phyloP scores from a whole-genome alignment of 2,329 filamentous ascomycete species.

The Rachicladosporium sp. region DNA sequence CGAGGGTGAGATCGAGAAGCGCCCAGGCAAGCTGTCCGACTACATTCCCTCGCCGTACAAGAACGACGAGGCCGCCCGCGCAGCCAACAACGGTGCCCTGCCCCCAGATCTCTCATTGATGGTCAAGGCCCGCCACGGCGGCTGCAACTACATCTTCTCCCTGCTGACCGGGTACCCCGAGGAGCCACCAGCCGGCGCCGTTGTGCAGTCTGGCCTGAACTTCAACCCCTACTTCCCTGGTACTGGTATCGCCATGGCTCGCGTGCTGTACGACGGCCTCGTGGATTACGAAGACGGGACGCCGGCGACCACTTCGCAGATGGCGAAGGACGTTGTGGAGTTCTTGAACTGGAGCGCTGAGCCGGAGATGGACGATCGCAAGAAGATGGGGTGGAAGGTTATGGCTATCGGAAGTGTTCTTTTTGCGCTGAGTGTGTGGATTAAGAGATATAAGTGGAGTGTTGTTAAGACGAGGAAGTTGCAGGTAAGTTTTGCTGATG shows the following conservation, averaged over 20 bases:
- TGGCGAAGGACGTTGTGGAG: slow-evolving; percentile 98
- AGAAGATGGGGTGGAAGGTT: slow-evolving; percentile 99
- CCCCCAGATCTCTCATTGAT: slow-evolving; percentile 97
- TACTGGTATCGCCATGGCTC: slow-evolving; percentile 96
- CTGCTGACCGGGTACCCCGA: slow-evolving; percentile 96
- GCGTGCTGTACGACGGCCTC: slow-evolving; percentile 92
- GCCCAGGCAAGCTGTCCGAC: slow-evolving; percentile 94
- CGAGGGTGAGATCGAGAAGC: slow-evolving; percentile 95
- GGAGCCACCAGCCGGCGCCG: slow-evolving; percentile 79
- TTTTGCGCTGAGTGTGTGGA: slow-evolving; percentile 83
- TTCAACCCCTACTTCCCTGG: slow-evolving; percentile 99
- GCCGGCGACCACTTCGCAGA: slow-evolving; percentile 88
- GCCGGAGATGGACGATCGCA: slow-evolving; percentile 97
- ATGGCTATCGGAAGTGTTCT: slow-evolving; percentile 67
- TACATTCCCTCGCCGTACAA: slow-evolving; percentile 93
- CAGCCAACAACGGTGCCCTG: slow-evolving; percentile 95
- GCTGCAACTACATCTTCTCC: slow-evolving; percentile 97
- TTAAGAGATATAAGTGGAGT: slow-evolving; percentile 58
- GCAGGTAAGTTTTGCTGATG: slow-evolving; percentile 39
- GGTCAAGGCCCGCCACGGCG: slow-evolving; percentile 92
- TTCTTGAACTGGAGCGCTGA: slow-evolving; percentile 99
- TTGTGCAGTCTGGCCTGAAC: slow-evolving; percentile 81
- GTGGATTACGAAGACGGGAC: slow-evolving; percentile 98
- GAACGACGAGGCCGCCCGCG: slow-evolving; percentile 96
- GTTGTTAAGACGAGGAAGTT: slow-evolving; percentile 26